phyloP scores from a whole-genome alignment of 768 basidiomycete species.

The Krasilnikovozyma curviuscula region DNA sequence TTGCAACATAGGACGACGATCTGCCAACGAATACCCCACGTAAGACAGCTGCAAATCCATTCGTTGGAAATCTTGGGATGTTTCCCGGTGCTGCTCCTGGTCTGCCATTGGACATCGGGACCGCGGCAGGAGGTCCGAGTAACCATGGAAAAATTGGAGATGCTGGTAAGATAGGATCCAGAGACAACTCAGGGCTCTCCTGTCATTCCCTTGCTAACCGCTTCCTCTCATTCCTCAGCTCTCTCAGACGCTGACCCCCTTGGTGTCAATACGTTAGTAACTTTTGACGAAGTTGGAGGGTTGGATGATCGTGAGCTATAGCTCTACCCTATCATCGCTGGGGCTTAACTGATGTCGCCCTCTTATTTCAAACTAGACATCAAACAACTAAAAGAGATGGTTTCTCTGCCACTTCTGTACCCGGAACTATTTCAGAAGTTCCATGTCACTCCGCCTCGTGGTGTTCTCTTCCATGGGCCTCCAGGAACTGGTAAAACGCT shows the following conservation, averaged over 20 bases:
- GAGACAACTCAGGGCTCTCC: conserved; percentile 15
- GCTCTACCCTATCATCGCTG: neutral
- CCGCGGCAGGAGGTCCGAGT: conserved; percentile 47
- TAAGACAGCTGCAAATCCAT: conserved; percentile 24
- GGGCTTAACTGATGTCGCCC: neutral
- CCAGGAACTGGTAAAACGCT: conserved; percentile 98
- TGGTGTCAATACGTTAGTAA: conserved; percentile 77
- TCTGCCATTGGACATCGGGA: conserved; percentile 42
- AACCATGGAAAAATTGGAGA: conserved; percentile 72
- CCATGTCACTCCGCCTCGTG: conserved; percentile 81
- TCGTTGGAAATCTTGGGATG: conserved; percentile 37
- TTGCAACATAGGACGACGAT: conserved; percentile 17
- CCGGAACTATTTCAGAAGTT: conserved; percentile 93
- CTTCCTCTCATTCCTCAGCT: conserved; percentile 30
- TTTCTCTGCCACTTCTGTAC: conserved; percentile 77
- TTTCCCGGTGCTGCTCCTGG: conserved; percentile 15
- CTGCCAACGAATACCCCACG: conserved; percentile 10
- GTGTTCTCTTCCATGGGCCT: conserved; percentile 92
- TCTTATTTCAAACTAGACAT: too few species aligned
- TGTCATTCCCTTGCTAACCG: conserved; percentile 6
- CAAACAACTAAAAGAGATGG: conserved; percentile 95
- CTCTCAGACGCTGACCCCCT: conserved; percentile 90
- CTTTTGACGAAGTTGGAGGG: conserved; percentile 92
- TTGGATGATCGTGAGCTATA: conserved; percentile 62
- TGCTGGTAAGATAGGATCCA: conserved; percentile 32